Percentiles rank a stretch among this genome's conserved stretches.
phyloP scores from a whole-genome alignment of 345 rosid species.

The Eucalyptus sp. region DNA sequence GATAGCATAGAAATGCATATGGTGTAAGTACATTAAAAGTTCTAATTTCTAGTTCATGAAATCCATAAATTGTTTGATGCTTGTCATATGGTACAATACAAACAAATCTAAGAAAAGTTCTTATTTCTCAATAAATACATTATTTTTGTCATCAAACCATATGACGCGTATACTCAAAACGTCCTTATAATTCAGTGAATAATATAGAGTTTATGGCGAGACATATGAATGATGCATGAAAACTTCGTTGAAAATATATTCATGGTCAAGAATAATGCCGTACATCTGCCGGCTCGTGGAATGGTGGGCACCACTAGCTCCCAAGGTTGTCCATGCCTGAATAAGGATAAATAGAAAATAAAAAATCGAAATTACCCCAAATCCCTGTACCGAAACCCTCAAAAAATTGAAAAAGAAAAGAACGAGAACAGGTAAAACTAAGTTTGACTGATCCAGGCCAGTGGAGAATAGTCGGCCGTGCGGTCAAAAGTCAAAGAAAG shows the following conservation, averaged over 20 bases:
- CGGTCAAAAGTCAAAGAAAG: neutral
- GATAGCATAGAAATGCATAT: neutral
- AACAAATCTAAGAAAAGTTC: neutral
- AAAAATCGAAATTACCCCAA: neutral
- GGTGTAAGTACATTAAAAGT: neutral
- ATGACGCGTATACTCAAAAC: accelerated
- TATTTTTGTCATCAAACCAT: too few relatives aligned
- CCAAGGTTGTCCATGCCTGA: neutral
- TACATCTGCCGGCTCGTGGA: neutral
- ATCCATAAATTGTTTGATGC: neutral
- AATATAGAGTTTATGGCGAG: neutral
- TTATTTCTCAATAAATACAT: neutral
- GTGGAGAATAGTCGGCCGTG: neutral
- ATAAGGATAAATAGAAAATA: neutral
- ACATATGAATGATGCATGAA: neutral
- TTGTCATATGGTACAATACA: accelerated
- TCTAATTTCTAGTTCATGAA: neutral
- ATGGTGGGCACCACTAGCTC: neutral
- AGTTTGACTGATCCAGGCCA: neutral
- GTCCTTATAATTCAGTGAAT: too few relatives aligned
- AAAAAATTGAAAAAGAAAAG: neutral
- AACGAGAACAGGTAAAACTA: neutral
- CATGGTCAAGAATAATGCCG: neutral
- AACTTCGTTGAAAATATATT: neutral
- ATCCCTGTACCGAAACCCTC: neutral